phyloP scores from a whole-genome alignment of 306 rosid genomes.

The Pterocarpus santalinus region DNA sequence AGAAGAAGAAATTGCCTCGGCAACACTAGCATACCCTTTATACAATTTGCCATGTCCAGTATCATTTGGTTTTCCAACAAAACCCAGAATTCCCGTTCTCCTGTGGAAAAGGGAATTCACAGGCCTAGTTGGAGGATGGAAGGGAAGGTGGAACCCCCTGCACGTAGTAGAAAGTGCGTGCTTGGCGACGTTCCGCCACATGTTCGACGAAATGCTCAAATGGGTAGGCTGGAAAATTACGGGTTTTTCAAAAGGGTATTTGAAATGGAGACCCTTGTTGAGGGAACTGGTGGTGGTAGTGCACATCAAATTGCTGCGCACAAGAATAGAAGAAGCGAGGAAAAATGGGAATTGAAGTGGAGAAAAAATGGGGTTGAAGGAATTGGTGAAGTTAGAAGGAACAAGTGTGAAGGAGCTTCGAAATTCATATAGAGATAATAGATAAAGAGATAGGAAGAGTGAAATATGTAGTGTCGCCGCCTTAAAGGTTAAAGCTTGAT shows the following conservation, averaged over 20 bases:
- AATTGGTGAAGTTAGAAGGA: not conserved
- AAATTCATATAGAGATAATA: conserved; percentile 42
- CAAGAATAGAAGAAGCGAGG: not conserved
- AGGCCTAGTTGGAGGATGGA: conserved; percentile 48
- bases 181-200: conserved; percentile 75
- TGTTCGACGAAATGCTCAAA: conserved; percentile 59
- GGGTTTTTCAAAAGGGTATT: conserved; percentile 23
- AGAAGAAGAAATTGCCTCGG: conserved; percentile 71
- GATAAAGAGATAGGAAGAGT: not conserved
- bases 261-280: conserved; percentile 37
- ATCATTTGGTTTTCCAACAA: conserved; percentile 21
- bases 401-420: conserved; percentile 13
- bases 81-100: conserved; percentile 25
- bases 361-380: not conserved
- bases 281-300: conserved; percentile 37
- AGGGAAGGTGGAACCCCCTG: conserved; percentile 31
- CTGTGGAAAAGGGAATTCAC: conserved; percentile 5
- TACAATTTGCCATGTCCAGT: conserved; percentile 29
- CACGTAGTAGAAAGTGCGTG: conserved; percentile 52
- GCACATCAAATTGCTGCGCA: conserved; percentile 59
- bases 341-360: not conserved
- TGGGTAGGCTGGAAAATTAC: conserved; percentile 34
- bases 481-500: conserved; percentile 41
- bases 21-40: conserved; percentile 72
- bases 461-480: conserved; percentile 46